Evolutionary conservation across 352 stramenopile genomes (phyloP).

Genomic region (Pilasporangium apinafurcum): DNA sequence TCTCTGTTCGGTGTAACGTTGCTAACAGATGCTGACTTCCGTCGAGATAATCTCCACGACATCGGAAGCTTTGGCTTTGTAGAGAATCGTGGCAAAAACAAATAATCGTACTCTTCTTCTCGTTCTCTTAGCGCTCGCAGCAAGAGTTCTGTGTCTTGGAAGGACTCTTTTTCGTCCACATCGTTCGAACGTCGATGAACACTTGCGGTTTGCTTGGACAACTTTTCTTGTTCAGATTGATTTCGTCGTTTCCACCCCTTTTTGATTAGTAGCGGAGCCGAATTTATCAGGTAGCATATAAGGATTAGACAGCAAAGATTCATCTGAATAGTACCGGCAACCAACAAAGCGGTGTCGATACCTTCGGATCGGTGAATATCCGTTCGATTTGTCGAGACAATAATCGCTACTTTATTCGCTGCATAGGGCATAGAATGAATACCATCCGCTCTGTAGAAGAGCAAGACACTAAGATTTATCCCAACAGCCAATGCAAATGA

Average conservation of each 20-base stretch:
- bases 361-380: constrained; percentile 11
- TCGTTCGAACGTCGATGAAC: constrained; percentile 14
- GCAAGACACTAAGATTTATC: constrained; percentile 53
- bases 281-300: constrained; percentile 61
- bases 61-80: too few relatives aligned
- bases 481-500: constrained; percentile 42
- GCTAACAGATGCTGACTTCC: neutral
- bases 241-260: constrained; percentile 62
- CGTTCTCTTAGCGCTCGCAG: constrained; percentile 47
- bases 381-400: constrained; percentile 8
- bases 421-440: constrained; percentile 51
- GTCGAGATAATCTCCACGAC: too few relatives aligned
- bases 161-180: constrained; percentile 36
- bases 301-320: constrained; percentile 40
- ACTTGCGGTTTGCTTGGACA: constrained; percentile 37
- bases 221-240: constrained; percentile 22
- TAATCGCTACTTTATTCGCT: constrained; percentile 25
- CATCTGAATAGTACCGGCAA: constrained; percentile 48
- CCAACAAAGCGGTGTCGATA: constrained; percentile 27
- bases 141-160: constrained; percentile 59
- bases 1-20: neutral
- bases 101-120: constrained; percentile 61
- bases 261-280: constrained; percentile 56
- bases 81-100: constrained; percentile 30
- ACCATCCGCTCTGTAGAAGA: constrained; percentile 52